Conservation (phyloP, 768 basidiomycete species). For the Suillus decipiens region DNA sequence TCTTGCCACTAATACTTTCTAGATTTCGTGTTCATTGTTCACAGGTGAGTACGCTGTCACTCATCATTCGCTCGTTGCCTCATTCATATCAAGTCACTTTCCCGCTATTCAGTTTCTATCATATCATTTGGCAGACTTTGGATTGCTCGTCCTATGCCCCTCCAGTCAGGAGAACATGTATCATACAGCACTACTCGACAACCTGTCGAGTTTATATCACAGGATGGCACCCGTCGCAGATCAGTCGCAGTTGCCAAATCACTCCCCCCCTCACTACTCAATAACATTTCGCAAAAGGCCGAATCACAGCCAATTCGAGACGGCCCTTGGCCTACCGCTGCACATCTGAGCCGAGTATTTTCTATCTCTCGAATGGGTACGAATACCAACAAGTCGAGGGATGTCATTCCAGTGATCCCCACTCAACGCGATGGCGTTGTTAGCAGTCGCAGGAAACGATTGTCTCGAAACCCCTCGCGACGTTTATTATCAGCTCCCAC, state of each 20-base stretch:
- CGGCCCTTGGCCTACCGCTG: slow-evolving; percentile 34
- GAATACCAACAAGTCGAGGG: slow-evolving; percentile 8
- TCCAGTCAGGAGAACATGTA: background rate
- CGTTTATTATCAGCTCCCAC: slow-evolving; percentile 1
- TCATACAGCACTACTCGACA: background rate
- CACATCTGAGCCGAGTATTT: slow-evolving; percentile 46
- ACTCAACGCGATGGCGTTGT: background rate
- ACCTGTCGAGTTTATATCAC: background rate
- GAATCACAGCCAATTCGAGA: slow-evolving; percentile 32
- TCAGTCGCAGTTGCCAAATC: background rate
- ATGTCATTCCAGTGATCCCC: background rate
- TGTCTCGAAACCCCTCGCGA: slow-evolving; percentile 2
- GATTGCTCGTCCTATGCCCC: background rate
- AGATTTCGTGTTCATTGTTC: background rate
- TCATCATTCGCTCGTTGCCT: background rate
- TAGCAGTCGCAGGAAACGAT: slow-evolving; percentile 4
- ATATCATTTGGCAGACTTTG: background rate
- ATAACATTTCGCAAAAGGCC: slow-evolving; percentile 11
- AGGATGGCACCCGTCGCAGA: background rate
- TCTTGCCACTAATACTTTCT: background rate
- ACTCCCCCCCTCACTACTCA: slow-evolving; percentile 12
- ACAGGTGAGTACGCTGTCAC: background rate
- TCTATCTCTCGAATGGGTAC: slow-evolving; percentile 32
- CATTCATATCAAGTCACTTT: background rate
- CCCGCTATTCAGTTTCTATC: background rate